Evolutionary conservation across 805 yeast genomes (phyloP).

Genomic region (Yamadazyma sp.): DNA sequence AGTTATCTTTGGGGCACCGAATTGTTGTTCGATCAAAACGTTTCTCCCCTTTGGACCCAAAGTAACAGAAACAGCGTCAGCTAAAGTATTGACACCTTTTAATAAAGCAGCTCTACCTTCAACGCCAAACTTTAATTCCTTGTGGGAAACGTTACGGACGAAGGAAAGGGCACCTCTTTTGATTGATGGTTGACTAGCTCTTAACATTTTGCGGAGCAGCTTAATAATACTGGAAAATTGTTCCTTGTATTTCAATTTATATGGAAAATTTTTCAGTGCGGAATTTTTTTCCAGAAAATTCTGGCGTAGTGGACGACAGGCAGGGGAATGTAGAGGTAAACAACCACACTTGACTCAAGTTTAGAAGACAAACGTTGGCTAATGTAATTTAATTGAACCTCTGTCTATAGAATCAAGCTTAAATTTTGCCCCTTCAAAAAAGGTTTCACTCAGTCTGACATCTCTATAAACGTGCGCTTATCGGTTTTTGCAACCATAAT

Average conservation of each 20-base stretch:
- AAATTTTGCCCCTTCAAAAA: too few species aligned
- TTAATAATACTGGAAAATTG: not conserved
- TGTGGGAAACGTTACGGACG: slow-evolving; percentile 64
- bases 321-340: too few species aligned
- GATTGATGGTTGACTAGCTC: slow-evolving; percentile 12
- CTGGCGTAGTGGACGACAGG: slow-evolving; percentile 9
- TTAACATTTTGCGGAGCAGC: slow-evolving; percentile 10
- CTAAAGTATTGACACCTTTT: slow-evolving; percentile 91
- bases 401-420: too few species aligned
- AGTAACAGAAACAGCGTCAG: slow-evolving; percentile 95
- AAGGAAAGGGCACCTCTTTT: slow-evolving; percentile 19
- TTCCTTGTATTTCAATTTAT: slow-evolving; percentile 2
- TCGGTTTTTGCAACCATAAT: too few species aligned
- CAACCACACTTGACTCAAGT: too few species aligned
- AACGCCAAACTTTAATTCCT: slow-evolving; percentile 94
- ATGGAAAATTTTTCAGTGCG: slow-evolving; percentile 18
- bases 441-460: too few species aligned
- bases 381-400: too few species aligned
- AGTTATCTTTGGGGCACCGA: slow-evolving; percentile 96
- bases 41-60: slow-evolving; percentile 98
- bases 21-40: slow-evolving; percentile 93
- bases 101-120: slow-evolving; percentile 95
- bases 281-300: slow-evolving; percentile 15
- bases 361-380: too few species aligned
- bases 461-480: too few species aligned